These are phyloP conservation scores for Hylodesmum podocarpum DNA, from an alignment of 306 rosid species.

Conservation along the genomic window DNA sequence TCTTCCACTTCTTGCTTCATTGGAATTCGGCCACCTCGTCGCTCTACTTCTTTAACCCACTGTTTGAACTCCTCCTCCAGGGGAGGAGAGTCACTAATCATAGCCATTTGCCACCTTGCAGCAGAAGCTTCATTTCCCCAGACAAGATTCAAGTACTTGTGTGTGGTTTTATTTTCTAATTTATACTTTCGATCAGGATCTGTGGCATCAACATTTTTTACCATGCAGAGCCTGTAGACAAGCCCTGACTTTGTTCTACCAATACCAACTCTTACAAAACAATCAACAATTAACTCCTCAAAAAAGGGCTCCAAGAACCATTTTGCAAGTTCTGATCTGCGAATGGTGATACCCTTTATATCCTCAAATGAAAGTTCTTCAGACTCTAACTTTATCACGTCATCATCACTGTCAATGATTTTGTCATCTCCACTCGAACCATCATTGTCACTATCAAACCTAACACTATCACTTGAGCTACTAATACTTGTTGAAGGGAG, in stretches of 20 bases:
- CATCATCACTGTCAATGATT: conserved; percentile 82
- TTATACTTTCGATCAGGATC: conserved; percentile 76
- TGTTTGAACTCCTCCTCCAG: conserved; percentile 83
- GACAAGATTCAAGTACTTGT: conserved; percentile 78
- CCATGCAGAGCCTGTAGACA: conserved; percentile 84
- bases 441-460: conserved; percentile 76
- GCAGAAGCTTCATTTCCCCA: conserved; percentile 95
- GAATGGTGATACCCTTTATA: conserved; percentile 80
- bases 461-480: conserved; percentile 81
- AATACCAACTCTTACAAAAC: conserved; percentile 96
- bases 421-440: conserved; percentile 70
- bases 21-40: conserved; percentile 77
- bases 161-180: conserved; percentile 73
- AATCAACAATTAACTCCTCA: conserved; percentile 91
- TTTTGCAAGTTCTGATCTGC: conserved; percentile 79
- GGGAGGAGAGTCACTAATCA: conserved; percentile 81
- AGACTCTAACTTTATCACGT: conserved; percentile 49
- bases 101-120: conserved; percentile 99
- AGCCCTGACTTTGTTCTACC: conserved; percentile 82
- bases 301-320: conserved; percentile 98
- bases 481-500: conserved; percentile 58
- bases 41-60: conserved; percentile 89
- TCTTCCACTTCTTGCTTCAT: conserved; percentile 58
- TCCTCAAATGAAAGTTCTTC: conserved; percentile 71
- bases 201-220: conserved; percentile 84